Evolutionary conservation across 768 basidiomycete genomes (phyloP).

Genomic region (Tylopilus sp.): DNA sequence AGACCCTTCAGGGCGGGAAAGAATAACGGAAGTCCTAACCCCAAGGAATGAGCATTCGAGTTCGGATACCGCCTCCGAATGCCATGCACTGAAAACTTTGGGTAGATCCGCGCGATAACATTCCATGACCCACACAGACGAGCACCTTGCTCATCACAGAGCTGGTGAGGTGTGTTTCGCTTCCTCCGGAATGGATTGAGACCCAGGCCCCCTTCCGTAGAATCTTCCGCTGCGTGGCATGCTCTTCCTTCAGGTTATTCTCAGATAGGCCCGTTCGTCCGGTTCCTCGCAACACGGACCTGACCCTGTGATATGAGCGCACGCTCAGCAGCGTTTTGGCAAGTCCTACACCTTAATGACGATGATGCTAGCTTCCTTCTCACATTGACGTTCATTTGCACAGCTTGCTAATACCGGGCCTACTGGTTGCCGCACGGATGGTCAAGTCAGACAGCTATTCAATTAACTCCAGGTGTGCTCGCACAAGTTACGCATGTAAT

Average conservation of each 20-base stretch:
- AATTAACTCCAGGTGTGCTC: conserved; percentile 29
- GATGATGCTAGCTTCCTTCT: conserved; percentile 1
- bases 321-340: conserved; percentile 32
- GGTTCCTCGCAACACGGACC: conserved; percentile 23
- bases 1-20: conserved; percentile 33
- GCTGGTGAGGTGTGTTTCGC: conserved; percentile 32
- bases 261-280: conserved; percentile 29
- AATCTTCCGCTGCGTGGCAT: conserved; percentile 35
- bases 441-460: conserved; percentile 26
- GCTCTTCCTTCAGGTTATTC: conserved; percentile 17
- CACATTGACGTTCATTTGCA: conserved; percentile 9
- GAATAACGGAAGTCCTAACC: conserved; percentile 6
- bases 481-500: conserved; percentile 6
- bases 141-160: conserved; percentile 35
- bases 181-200: conserved; percentile 17
- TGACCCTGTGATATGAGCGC: conserved; percentile 29
- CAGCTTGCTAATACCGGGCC: conserved; percentile 32
- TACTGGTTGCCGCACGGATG: conserved; percentile 30
- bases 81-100: conserved; percentile 26
- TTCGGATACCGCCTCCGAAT: conserved; percentile 20
- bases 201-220: conserved; percentile 22
- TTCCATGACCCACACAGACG: conserved; percentile 28
- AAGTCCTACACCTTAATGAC: conserved; percentile 18
- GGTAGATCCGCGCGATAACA: conserved; percentile 20
- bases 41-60: conserved; percentile 9